Evolutionary conservation across 495 filamentous ascomycete genomes (phyloP), one percentile per base, ranked within the genome.

Genomic region (Talaromyces borbonicus): DNA sequence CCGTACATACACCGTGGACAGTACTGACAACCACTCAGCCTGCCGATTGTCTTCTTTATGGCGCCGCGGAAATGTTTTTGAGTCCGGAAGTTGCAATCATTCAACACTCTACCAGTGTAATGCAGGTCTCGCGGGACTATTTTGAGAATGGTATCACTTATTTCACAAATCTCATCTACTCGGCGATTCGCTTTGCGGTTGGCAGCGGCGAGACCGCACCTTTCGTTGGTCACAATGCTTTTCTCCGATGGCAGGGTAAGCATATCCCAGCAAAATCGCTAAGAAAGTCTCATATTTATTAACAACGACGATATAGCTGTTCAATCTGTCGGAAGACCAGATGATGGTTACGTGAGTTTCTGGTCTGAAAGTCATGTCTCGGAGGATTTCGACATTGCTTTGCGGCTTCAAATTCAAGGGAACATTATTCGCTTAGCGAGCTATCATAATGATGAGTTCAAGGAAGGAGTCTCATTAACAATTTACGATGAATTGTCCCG

Each of bases 211-310:
- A 67, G 24, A 59, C 61, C 15, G 62, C 64, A 29, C 64, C 63
- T 19, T 83, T 83, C 46, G 80, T 83, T 51, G 80, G 80, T 15
- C 84, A 88, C 66, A 89, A 89, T 56, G 84, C 84, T 33, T 77
- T 88, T 49, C 74, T 90, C 26, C 79, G 84, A 46, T 90, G 84
- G 84, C 72, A 74, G 38, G 84, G 85, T 43, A 76, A 87, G 43
- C 84, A 87, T 59, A 69, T 81, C 47, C 77, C 86, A 35, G 19
- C 11, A 75, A 73, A 8, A 85, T 84, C 65, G 53, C 65, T 55
- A 75, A 81, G 50, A 78, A 84, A 45, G 77, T 76, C 24, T 77
- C 79, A 40, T 63, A 37, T 26, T 18, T 18, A 32, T 47, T 20
- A 32, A 32, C 14, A 30, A 30, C 33, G 30, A 53, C 55, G n/a